Conservation (phyloP, 2,329 filamentous ascomycete genomes). For the Trichophyton equinum region DNA sequence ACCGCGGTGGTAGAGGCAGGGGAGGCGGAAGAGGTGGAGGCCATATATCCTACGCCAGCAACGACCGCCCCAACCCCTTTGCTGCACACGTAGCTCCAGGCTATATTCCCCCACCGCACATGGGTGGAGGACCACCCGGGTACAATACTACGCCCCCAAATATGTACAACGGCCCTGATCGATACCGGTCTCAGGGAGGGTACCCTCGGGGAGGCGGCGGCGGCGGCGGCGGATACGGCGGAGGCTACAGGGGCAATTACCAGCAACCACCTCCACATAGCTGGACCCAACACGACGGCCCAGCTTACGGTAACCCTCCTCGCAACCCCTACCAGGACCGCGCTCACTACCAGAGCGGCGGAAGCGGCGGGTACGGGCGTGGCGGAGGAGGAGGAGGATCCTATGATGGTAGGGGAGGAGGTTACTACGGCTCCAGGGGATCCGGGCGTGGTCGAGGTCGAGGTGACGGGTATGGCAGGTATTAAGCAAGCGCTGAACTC, state of each 20-base stretch:
- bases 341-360: constrained; percentile 15
- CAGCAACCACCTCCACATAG: background rate
- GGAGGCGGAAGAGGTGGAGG: constrained; percentile 29
- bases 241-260: constrained; percentile 8
- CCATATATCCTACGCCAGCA: constrained; percentile 42
- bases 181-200: constrained; percentile 9
- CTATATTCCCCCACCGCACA: constrained; percentile 26
- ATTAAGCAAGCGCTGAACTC: constrained; percentile 15
- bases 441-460: constrained; percentile 19
- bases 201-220: constrained; percentile 2
- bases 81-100: constrained; percentile 36
- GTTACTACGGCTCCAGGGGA: constrained; percentile 15
- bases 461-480: constrained; percentile 29
- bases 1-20: constrained; percentile 29
- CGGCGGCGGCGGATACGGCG: constrained; percentile 12
- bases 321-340: constrained; percentile 11
- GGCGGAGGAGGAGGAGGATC: constrained; percentile 13
- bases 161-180: constrained; percentile 8
- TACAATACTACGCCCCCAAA: constrained; percentile 29
- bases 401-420: constrained; percentile 17
- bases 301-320: background rate
- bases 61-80: constrained; percentile 33
- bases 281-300: background rate
- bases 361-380: constrained; percentile 15
- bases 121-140: constrained; percentile 20